These are phyloP conservation scores for Ophiostoma australiae DNA, from an alignment of 2,329 filamentous ascomycete species.

Conservation along the genomic window DNA sequence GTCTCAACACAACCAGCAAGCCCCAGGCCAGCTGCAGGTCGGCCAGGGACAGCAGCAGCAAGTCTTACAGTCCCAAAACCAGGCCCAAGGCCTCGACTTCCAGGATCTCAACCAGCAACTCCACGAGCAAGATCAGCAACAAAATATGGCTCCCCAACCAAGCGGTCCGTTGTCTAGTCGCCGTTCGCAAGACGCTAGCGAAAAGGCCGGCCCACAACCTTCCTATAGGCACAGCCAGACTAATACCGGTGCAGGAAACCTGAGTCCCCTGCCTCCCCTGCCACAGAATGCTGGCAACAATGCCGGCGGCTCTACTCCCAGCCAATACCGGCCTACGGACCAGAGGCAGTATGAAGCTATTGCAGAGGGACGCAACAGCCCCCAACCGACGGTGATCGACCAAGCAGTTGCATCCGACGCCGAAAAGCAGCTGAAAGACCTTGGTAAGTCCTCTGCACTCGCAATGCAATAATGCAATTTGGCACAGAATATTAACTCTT, in stretches of 20 bases:
- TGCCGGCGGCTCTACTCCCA: conserved; percentile 34
- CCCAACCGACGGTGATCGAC: conserved; percentile 46
- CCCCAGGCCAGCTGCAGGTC: conserved; percentile 37
- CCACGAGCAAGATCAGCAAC: conserved; percentile 18
- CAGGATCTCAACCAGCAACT: conserved; percentile 10
- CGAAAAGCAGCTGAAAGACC: conserved; percentile 54
- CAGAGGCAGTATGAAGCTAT: conserved; percentile 44
- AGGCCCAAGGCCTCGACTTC: background rate
- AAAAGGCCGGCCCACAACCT: conserved; percentile 41
- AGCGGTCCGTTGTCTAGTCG: conserved; percentile 43
- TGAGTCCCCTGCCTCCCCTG: conserved; percentile 41
- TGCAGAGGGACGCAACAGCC: conserved; percentile 52
- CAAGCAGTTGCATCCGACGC: conserved; percentile 39
- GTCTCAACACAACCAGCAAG: conserved; percentile 18
- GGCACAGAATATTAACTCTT: background rate
- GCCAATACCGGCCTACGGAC: conserved; percentile 34
- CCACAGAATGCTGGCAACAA: conserved; percentile 27
- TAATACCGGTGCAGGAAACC: conserved; percentile 29
- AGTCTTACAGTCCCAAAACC: conserved; percentile 28
- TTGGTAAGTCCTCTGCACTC: conserved; percentile 41
- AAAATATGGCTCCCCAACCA: conserved; percentile 45
- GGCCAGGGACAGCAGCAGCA: conserved; percentile 32
- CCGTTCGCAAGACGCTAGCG: conserved; percentile 45
- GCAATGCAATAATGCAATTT: background rate
- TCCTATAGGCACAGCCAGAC: conserved; percentile 50